A percentile compares a stretch with the other conserved stretches of the same genome.
Evolutionary conservation across 1,284 basidiomycete species (phyloP).

Genomic region (Tremellales sp.): DNA sequence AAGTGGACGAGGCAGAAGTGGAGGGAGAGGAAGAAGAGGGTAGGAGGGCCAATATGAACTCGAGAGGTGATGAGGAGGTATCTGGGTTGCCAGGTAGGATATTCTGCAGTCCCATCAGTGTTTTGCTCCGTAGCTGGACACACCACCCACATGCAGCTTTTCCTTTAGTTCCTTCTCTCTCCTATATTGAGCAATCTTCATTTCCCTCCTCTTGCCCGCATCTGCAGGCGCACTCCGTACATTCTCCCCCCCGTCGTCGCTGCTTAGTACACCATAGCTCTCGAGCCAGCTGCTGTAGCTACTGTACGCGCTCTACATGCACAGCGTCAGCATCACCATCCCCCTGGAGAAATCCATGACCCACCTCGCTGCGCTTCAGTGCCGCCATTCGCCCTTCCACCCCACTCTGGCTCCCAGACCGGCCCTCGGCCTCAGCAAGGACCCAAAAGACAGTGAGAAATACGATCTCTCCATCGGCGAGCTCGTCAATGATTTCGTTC

Average conservation of each 20-base stretch:
- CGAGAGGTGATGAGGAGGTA: constrained; percentile 36
- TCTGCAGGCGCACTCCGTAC: constrained; percentile 55
- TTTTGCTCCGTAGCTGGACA: not conserved
- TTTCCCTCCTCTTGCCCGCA: constrained; percentile 65
- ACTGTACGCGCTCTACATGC: constrained; percentile 57
- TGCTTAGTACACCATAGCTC: constrained; percentile 65
- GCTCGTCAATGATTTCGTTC: constrained; percentile 80
- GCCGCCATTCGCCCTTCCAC: constrained; percentile 58
- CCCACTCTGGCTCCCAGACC: constrained; percentile 60
- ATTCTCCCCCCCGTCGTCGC: constrained; percentile 55
- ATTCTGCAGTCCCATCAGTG: constrained; percentile 54
- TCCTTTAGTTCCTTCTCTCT: constrained; percentile 72
- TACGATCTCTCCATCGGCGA: constrained; percentile 71
- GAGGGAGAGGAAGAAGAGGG: constrained; percentile 14
- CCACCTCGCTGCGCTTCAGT: constrained; percentile 61
- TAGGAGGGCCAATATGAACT: constrained; percentile 33
- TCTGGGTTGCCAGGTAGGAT: constrained; percentile 54
- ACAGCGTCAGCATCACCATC: not conserved
- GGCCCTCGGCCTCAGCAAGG: constrained; percentile 66
- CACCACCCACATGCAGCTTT: constrained; percentile 60
- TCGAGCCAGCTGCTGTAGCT: constrained; percentile 60
- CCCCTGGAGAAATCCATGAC: constrained; percentile 27
- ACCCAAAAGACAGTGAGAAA: constrained; percentile 76
- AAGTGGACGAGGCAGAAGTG: constrained; percentile 27
- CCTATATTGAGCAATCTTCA: constrained; percentile 83